phyloP scores from a whole-genome alignment of 768 basidiomycete species.

The Cystobasidium tubakii region DNA sequence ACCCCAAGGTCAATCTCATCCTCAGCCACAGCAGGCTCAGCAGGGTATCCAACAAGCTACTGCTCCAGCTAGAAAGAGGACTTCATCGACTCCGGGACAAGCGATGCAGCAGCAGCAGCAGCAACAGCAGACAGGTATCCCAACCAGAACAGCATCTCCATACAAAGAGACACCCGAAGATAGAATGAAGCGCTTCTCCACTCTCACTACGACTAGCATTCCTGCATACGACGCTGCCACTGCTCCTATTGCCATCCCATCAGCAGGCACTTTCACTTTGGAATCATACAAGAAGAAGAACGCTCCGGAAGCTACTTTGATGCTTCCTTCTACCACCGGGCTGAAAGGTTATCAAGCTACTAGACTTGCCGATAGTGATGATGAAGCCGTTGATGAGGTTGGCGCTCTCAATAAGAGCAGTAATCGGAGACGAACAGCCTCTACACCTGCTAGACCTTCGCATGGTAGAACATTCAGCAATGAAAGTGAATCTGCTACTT shows the following conservation, averaged over 20 bases:
- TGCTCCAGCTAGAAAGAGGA: neutral
- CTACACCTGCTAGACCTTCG: neutral
- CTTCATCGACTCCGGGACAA: neutral
- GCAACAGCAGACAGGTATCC: neutral
- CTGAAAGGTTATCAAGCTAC: slow-evolving; percentile 5
- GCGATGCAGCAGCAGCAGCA: slow-evolving; percentile 11
- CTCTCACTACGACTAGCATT: neutral
- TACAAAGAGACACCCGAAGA: slow-evolving; percentile 24
- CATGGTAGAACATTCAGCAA: neutral
- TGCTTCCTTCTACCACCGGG: slow-evolving; percentile 15
- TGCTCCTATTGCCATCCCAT: slow-evolving; percentile 1
- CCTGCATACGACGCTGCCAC: neutral
- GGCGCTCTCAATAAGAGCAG: neutral
- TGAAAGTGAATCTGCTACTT: slow-evolving; percentile 4
- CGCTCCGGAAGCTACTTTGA: slow-evolving; percentile 19
- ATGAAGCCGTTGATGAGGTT: neutral
- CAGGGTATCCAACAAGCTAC: neutral
- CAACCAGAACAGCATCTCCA: neutral
- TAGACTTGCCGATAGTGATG: slow-evolving; percentile 1
- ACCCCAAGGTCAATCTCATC: neutral
- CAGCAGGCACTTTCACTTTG: slow-evolving; percentile 7
- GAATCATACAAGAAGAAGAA: slow-evolving; percentile 30
- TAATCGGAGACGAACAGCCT: slow-evolving; percentile 7
- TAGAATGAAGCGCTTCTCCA: slow-evolving; percentile 24
- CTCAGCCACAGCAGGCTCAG: neutral